Conservation (phyloP, 1,284 basidiomycete genomes). For the Singerocomus inundabilis region DNA sequence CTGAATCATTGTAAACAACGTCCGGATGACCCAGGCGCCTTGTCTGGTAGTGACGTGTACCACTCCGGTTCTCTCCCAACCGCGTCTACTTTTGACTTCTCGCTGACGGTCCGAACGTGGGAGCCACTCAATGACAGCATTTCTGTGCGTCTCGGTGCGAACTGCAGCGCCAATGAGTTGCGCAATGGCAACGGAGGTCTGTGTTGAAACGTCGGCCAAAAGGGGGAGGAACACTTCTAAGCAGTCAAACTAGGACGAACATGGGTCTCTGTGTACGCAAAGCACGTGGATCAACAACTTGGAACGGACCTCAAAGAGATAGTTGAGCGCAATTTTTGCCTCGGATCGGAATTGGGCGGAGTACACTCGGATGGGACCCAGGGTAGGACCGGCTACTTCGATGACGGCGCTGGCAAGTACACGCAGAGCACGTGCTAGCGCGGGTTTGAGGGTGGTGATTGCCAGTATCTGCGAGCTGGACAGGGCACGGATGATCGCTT, state of each 20-base stretch:
- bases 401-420: slow-evolving; percentile 57
- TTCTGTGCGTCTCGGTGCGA: slow-evolving; percentile 54
- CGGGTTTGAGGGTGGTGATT: slow-evolving; percentile 46
- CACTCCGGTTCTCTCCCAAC: slow-evolving; percentile 60
- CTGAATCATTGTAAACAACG: slow-evolving; percentile 47
- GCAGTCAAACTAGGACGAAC: slow-evolving; percentile 46
- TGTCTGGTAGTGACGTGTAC: slow-evolving; percentile 40
- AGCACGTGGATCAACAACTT: background rate
- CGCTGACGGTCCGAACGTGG: slow-evolving; percentile 53
- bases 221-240: slow-evolving; percentile 68
- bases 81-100: slow-evolving; percentile 57
- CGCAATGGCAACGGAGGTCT: slow-evolving; percentile 48
- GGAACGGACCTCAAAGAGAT: slow-evolving; percentile 54
- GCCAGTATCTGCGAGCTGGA: slow-evolving; percentile 42
- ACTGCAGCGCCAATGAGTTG: slow-evolving; percentile 56
- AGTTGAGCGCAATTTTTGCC: slow-evolving; percentile 54
- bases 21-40: slow-evolving; percentile 60
- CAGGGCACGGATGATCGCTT: slow-evolving; percentile 57
- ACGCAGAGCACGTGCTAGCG: slow-evolving; percentile 59
- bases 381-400: slow-evolving; percentile 61
- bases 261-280: background rate
- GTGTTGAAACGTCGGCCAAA: slow-evolving; percentile 42
- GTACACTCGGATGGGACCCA: slow-evolving; percentile 58
- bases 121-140: slow-evolving; percentile 60
- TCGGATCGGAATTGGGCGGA: slow-evolving; percentile 46